Percentiles rank a stretch among this genome's conserved stretches.
Evolutionary conservation across 768 basidiomycete species (phyloP).

Genomic region (Lactarius trivialis): DNA sequence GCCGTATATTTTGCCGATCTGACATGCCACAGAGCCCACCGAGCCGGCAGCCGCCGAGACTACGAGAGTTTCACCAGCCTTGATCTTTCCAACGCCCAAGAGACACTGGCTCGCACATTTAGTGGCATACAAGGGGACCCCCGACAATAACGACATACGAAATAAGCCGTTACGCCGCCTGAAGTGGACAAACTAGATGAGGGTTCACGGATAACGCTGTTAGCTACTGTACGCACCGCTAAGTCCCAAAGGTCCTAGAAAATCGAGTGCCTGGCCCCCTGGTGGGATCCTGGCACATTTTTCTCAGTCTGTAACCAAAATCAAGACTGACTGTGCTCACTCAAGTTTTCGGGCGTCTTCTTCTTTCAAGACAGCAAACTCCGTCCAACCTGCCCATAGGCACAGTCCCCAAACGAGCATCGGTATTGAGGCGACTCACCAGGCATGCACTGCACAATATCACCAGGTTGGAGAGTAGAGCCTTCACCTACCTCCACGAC

Average conservation of each 20-base stretch:
- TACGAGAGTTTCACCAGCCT: no score
- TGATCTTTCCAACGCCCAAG: no score
- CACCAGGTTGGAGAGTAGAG: slow-evolving; percentile 55
- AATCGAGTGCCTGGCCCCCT: slow-evolving; percentile 66
- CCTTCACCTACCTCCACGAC: slow-evolving; percentile 53
- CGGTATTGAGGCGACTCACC: slow-evolving; percentile 39
- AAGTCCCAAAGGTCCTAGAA: slow-evolving; percentile 67
- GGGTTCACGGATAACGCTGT: neutral
- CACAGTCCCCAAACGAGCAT: neutral
- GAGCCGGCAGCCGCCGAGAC: slow-evolving; percentile 90
- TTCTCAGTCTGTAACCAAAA: neutral
- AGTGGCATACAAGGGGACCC: neutral
- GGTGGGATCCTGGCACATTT: slow-evolving; percentile 42
- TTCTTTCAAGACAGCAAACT: slow-evolving; percentile 60
- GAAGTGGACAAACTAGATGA: neutral
- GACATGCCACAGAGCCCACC: slow-evolving; percentile 75
- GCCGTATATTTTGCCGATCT: no score
- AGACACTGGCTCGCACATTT: slow-evolving; percentile 46
- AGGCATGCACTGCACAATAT: slow-evolving; percentile 54
- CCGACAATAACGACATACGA: slow-evolving; percentile 44
- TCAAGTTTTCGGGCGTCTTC: slow-evolving; percentile 43
- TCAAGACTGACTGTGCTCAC: slow-evolving; percentile 36
- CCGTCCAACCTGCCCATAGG: slow-evolving; percentile 58
- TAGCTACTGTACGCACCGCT: slow-evolving; percentile 50
- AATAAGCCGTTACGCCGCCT: slow-evolving; percentile 84